phyloP scores from a whole-genome alignment of 305 asterid genomes.

The Rubia peregrina region DNA sequence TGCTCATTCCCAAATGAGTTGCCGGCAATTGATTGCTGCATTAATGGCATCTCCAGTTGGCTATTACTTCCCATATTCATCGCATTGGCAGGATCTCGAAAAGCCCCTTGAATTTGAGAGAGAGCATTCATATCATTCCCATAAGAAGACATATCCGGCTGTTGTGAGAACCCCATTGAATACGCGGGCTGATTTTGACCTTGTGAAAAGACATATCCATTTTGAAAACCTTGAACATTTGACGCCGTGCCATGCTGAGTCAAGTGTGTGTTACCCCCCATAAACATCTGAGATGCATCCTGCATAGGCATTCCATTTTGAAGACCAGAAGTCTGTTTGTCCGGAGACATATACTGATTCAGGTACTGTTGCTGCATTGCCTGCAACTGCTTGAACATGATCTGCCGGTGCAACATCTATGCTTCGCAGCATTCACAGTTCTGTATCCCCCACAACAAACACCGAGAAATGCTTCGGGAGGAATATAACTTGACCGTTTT shows the following conservation, averaged over 20 bases:
- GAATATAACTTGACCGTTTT: conserved; percentile 4
- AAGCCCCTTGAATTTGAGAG: conserved; percentile 35
- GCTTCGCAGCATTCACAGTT: conserved; percentile 22
- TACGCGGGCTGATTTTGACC: conserved; percentile 35
- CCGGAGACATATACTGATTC: conserved; percentile 27
- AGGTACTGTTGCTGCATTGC: conserved; percentile 50
- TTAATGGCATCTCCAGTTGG: conserved; percentile 24
- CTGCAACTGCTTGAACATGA: conserved; percentile 59
- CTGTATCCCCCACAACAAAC: conserved; percentile 15
- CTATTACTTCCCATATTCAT: conserved; percentile 26
- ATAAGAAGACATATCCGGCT: conserved; percentile 34
- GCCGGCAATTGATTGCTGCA: conserved; percentile 30
- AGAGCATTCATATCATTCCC: conserved; percentile 31
- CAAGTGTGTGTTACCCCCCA: conserved; percentile 37
- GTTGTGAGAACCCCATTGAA: conserved; percentile 36
- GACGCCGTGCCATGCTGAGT: conserved; percentile 35
- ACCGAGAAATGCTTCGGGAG: neutral
- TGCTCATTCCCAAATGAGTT: conserved; percentile 32
- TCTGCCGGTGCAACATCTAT: conserved; percentile 62
- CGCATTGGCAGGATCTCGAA: conserved; percentile 28
- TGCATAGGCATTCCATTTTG: conserved; percentile 36
- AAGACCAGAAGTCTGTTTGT: conserved; percentile 32
- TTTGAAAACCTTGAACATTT: conserved; percentile 45
- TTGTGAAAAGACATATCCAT: conserved; percentile 45
- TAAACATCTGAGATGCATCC: conserved; percentile 43